Base-by-base conservation (phyloP, 2,329 filamentous ascomycete species). In the Penicillium sp. region DNA sequence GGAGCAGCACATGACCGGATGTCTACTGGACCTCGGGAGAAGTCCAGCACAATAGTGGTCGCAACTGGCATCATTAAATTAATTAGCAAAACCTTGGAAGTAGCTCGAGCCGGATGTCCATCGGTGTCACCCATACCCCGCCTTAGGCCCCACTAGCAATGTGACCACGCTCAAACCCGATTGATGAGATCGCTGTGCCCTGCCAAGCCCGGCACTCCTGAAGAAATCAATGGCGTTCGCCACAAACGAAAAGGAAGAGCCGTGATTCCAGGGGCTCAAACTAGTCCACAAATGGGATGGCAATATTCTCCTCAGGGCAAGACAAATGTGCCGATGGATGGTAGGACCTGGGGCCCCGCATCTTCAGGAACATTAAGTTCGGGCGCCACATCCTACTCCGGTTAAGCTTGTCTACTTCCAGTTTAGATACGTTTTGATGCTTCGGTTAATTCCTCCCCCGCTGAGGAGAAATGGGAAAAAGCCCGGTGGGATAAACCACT, bases 401-500 rank as follows among this genome's bases (percentile, higher is more conserved):
- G 24, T 46, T 27, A 47, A 43, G 24, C 46, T 49, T 47, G 29
- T 51, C 31, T 46, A 2, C 11, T 41, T 41, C 9, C 11, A 21
- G 14, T 31, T 49, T 22, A 53, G 14, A 21, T 22, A 14, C 2
- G 16, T 52, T 26, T 26, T 3, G 21, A 37, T 14, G 14, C 29
- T 19, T 62, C 52, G 48, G 52, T 56, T 53, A 54, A 57, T 59
- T 54, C 19, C 27, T 9, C 16, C 16, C 16, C 46, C 46, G 19
- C 14, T 3, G 19, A 21, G 31, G 44, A 22, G 24, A 50, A 57
- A 56, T 52, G 19, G 58, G 56, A 39, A 61, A 64, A 63, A 58
- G 27, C 55, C 61, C 62, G 61, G 63, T 45, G 62, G 62, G 51
- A 62, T 55, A 41, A 52, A 19, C 11, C 26, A 8, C 21, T 52